These are phyloP conservation scores for Pugionium dolabratum DNA, from an alignment of 345 rosid species.

Conservation along the genomic window DNA sequence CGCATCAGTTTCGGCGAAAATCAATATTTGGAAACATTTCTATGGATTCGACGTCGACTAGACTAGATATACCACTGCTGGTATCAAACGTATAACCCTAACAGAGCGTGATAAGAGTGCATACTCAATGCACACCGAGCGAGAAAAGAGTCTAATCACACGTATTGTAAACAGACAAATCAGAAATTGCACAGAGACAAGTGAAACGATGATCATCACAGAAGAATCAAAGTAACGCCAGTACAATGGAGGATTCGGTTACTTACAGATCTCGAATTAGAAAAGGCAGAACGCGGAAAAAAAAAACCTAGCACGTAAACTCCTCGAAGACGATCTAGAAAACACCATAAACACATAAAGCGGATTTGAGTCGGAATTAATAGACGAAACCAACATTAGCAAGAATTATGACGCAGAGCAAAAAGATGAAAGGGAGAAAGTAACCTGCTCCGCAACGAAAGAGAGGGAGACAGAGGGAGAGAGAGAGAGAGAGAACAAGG, in stretches of 20 bases:
- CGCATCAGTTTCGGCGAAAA: background rate
- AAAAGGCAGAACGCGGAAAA: conserved; percentile 3
- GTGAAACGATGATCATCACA: conserved; percentile 10
- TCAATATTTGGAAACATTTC: background rate
- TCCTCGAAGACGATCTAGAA: conserved; percentile 27
- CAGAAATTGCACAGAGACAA: conserved; percentile 4
- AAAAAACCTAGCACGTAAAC: background rate
- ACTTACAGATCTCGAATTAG: conserved; percentile 34
- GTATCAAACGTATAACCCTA: too few species aligned
- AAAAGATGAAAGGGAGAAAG: too few species aligned
- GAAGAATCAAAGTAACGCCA: background rate
- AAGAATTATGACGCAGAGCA: too few species aligned
- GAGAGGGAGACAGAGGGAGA: too few species aligned
- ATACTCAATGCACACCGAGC: conserved; percentile 2
- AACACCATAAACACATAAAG: background rate
- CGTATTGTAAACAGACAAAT: background rate
- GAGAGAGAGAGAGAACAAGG: too few species aligned
- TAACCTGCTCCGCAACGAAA: too few species aligned
- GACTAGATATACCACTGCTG: background rate
- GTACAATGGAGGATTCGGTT: background rate
- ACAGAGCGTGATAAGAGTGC: too few species aligned
- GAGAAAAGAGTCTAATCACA: conserved; percentile 20
- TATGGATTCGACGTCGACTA: too few species aligned
- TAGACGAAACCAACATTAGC: background rate
- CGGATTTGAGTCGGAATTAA: conserved; percentile 6